These are phyloP conservation scores for Inonotus hispidus DNA, from an alignment of 1,284 basidiomycete genomes.

Conservation along the genomic window DNA sequence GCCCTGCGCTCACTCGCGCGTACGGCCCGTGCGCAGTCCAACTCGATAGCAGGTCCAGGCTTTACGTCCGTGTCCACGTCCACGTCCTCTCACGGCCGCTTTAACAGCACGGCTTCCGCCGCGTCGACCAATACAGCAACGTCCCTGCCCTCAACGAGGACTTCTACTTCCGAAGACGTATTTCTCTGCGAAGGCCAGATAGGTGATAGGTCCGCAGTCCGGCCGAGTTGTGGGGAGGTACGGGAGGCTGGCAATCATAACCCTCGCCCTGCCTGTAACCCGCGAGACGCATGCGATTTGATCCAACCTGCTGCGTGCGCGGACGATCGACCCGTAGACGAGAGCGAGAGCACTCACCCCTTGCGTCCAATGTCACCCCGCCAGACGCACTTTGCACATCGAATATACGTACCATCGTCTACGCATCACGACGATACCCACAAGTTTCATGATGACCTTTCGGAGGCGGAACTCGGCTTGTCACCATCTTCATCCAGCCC, in stretches of 20 bases:
- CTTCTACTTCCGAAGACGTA: neutral
- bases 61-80: too few relatives aligned
- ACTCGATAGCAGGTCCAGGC: neutral
- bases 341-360: neutral
- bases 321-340: neutral
- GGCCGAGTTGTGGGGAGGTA: neutral
- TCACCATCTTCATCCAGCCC: neutral
- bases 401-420: neutral
- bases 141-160: neutral
- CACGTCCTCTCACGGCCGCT: neutral
- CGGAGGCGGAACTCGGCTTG: neutral
- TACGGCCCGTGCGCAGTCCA: neutral
- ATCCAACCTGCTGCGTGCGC: neutral
- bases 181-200: neutral
- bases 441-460: neutral
- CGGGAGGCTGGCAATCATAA: neutral
- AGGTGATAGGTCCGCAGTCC: neutral
- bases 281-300: neutral
- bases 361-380: slow-evolving; percentile 1
- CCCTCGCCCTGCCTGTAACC: neutral
- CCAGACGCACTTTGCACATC: neutral
- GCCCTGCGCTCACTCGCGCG: neutral
- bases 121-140: neutral
- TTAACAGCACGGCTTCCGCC: neutral
- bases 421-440: neutral